Percentiles rank a stretch among this genome's conserved stretches.
Conservation (phyloP, 371 early-diverging fungal species). For the Batkoa obscura region DNA sequence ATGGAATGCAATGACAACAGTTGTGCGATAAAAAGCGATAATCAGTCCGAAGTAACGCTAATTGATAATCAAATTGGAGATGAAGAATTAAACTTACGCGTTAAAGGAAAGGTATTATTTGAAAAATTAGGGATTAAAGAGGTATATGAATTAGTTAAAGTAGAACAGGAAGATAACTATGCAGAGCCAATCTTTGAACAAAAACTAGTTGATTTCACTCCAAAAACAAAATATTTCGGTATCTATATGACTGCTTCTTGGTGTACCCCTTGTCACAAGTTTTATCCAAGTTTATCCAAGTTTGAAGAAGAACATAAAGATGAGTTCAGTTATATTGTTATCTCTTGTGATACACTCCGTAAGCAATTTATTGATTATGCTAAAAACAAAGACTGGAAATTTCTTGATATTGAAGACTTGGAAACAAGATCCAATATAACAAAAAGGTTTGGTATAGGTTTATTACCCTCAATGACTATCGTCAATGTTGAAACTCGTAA, state of each 20-base stretch:
- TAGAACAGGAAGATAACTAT: neutral
- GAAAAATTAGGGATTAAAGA: neutral
- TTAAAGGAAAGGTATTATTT: neutral
- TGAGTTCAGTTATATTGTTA: neutral
- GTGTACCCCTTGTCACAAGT: conserved; percentile 7
- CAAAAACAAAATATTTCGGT: neutral
- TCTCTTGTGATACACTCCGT: neutral
- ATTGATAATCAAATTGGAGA: too few species aligned
- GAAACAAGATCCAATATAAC: neutral
- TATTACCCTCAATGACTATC: neutral
- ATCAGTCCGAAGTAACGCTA: too few species aligned
- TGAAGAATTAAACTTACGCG: neutral
- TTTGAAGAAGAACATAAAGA: neutral
- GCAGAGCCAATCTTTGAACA: neutral
- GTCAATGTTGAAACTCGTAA: neutral
- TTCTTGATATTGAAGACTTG: neutral
- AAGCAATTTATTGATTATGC: neutral
- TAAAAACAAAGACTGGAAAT: neutral
- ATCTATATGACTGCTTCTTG: conserved; percentile 6
- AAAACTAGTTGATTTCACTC: neutral
- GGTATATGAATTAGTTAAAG: neutral
- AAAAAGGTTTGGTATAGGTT: neutral
- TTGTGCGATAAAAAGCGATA: too few species aligned
- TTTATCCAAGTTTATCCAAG: neutral
- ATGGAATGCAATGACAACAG: too few species aligned